Percentiles rank a stretch among this genome's conserved stretches.
phyloP scores from a whole-genome alignment of 1,139 yeast species.

The Lodderomyces theae region DNA sequence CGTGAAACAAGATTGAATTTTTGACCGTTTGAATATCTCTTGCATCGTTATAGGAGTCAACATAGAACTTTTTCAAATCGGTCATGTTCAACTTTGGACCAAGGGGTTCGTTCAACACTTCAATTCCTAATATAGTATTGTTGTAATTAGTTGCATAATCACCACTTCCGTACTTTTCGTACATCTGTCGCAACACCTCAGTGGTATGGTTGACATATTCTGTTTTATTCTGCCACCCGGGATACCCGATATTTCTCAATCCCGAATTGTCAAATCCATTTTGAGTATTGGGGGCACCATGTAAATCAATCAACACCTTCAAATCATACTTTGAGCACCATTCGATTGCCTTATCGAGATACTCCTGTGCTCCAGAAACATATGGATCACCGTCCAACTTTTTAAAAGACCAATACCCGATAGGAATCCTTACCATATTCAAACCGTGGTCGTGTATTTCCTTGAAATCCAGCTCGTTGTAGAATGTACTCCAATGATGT shows the following conservation, averaged over 20 bases:
- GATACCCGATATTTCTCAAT: constrained; percentile 40
- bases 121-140: constrained; percentile 58
- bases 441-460: constrained; percentile 49
- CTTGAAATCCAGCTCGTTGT: constrained; percentile 52
- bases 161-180: constrained; percentile 41
- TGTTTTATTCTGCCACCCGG: constrained; percentile 50
- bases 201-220: constrained; percentile 43
- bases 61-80: constrained; percentile 39
- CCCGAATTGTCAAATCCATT: constrained; percentile 75
- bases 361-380: constrained; percentile 53
- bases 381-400: constrained; percentile 52
- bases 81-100: constrained; percentile 39
- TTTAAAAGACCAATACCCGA: constrained; percentile 69
- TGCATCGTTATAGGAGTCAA: constrained; percentile 37
- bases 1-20: constrained; percentile 55
- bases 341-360: constrained; percentile 50
- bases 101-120: constrained; percentile 66
- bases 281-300: constrained; percentile 67
- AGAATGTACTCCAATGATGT: constrained; percentile 56
- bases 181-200: constrained; percentile 43
- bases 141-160: constrained; percentile 27
- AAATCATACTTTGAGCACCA: constrained; percentile 53
- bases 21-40: constrained; percentile 32
- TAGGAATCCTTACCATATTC: constrained; percentile 61
- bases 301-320: constrained; percentile 62